Conservation (phyloP, 352 stramenopile genomes). For the Aphanomyces astaci region DNA sequence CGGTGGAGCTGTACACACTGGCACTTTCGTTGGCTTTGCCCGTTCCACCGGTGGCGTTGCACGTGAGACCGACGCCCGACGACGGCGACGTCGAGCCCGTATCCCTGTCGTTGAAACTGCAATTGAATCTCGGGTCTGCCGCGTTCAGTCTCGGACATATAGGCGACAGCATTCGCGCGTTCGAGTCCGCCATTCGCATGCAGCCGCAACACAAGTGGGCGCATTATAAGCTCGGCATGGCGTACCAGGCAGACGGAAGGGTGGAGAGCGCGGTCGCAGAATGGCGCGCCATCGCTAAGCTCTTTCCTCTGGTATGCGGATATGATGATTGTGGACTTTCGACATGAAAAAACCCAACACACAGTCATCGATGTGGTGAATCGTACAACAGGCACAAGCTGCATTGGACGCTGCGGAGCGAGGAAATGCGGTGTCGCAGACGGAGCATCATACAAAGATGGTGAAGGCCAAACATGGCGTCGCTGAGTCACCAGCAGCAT, state of each 20-base stretch:
- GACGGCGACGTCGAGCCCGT: not conserved
- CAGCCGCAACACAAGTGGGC: slow-evolving; percentile 44
- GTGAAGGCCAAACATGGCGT: not conserved
- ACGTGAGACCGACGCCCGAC: slow-evolving; percentile 30
- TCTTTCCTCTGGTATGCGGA: slow-evolving; percentile 10
- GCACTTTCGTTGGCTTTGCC: slow-evolving; percentile 43
- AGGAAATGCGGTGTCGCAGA: not conserved
- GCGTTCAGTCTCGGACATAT: slow-evolving; percentile 42
- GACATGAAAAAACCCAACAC: too few relatives aligned
- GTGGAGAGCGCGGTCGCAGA: slow-evolving; percentile 4
- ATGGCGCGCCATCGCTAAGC: not conserved
- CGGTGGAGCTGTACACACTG: slow-evolving; percentile 62
- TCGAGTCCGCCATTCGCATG: slow-evolving; percentile 38
- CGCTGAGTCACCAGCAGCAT: too few relatives aligned
- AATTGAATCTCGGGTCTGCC: slow-evolving; percentile 60
- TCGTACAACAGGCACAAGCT: slow-evolving; percentile 2
- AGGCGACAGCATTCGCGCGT: slow-evolving; percentile 32
- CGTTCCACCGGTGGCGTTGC: slow-evolving; percentile 30
- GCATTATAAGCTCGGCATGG: slow-evolving; percentile 50
- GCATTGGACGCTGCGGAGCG: not conserved
- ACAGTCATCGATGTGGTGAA: too few relatives aligned
- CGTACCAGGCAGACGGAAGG: slow-evolving; percentile 3
- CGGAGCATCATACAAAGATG: too few relatives aligned
- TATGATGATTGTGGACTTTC: too few relatives aligned
- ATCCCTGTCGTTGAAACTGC: slow-evolving; percentile 37